These are phyloP conservation scores for Coemansia sp. DNA, from an alignment of 192 early-diverging fungal species.

Conservation along the genomic window DNA sequence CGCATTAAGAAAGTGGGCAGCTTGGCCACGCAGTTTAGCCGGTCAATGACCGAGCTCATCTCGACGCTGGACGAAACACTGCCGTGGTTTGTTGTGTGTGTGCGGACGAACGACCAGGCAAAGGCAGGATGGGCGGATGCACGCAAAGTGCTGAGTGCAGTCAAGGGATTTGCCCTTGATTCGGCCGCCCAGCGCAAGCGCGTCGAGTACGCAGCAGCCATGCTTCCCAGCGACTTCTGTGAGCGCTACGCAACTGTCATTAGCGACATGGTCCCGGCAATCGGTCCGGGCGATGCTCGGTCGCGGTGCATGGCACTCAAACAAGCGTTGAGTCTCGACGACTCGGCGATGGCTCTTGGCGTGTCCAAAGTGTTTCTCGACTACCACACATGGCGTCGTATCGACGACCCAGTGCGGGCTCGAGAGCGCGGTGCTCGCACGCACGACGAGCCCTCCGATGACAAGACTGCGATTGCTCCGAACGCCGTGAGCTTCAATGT, in stretches of 20 bases:
- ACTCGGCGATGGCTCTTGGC: conserved; percentile 44
- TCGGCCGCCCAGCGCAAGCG: conserved; percentile 63
- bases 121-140: conserved; percentile 66
- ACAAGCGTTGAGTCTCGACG: conserved; percentile 23
- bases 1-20: conserved; percentile 59
- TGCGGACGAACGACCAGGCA: conserved; percentile 71
- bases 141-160: conserved; percentile 62
- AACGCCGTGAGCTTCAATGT: conserved; percentile 33
- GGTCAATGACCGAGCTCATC: conserved; percentile 70
- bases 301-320: conserved; percentile 28
- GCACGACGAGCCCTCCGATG: conserved; percentile 32
- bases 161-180: conserved; percentile 62
- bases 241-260: conserved; percentile 65
- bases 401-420: conserved; percentile 66
- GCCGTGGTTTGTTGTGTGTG: conserved; percentile 81
- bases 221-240: conserved; percentile 76
- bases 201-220: conserved; percentile 66
- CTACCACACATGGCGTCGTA: conserved; percentile 62
- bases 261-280: conserved; percentile 21
- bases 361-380: conserved; percentile 61
- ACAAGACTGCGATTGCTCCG: conserved; percentile 21
- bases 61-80: conserved; percentile 77
- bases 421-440: conserved; percentile 56
- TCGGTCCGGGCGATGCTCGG: conserved; percentile 12
- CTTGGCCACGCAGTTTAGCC: conserved; percentile 58